Evolutionary conservation across 2,329 filamentous ascomycete genomes (phyloP), one percentile per base, ranked within the genome.

Genomic region (Aspergillus bombycis): DNA sequence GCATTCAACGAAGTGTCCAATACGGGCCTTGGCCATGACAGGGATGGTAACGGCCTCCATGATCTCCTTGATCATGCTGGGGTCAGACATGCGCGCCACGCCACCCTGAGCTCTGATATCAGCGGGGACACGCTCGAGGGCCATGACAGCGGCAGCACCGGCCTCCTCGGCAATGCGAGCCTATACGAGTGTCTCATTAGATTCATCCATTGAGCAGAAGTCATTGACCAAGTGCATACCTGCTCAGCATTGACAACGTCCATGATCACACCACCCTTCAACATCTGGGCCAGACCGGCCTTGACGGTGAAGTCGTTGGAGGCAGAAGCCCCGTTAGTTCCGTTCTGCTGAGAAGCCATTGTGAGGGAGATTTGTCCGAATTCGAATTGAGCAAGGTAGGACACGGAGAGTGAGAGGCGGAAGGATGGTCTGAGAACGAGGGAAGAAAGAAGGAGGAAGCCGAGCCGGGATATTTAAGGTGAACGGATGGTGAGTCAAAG

Each of bases 231-330:
- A 54, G 26, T 26, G 4, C 72, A 62, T 77, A 88, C 88, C 83
- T 92, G 94, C 76, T 92, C 91, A 30, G 93, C 92, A 78, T 94
- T 92, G 67, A 96, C 93, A 63, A 98, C 95, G 81, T 99, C 95
- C 95, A 99, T 99, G 81, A 99, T 99, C 69, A 99, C 95, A 74
- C 95, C 95, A 77, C 95, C 95, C 86, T 98, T 97, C 81, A 98
- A 85, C 95, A 99, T 99, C 81, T 96, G 91, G 28, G 95, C 95
- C 68, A 99, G 85, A 64, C 94, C 95, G 60, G 93, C 91, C 87
- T 99, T 99, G 86, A 97, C 90, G 70, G 89, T 89, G 80, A 97
- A 96, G 79, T 88, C 85, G 69, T 83, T 82, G 68, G 80, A 77
- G 56, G 80, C 66, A 64, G 48, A 14, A 52, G 48, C 48, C 16